Percentiles rank a stretch among this genome's conserved stretches.
Evolutionary conservation across 2,329 filamentous ascomycete genomes (phyloP).

Genomic region (Aaosphaeria arxii): DNA sequence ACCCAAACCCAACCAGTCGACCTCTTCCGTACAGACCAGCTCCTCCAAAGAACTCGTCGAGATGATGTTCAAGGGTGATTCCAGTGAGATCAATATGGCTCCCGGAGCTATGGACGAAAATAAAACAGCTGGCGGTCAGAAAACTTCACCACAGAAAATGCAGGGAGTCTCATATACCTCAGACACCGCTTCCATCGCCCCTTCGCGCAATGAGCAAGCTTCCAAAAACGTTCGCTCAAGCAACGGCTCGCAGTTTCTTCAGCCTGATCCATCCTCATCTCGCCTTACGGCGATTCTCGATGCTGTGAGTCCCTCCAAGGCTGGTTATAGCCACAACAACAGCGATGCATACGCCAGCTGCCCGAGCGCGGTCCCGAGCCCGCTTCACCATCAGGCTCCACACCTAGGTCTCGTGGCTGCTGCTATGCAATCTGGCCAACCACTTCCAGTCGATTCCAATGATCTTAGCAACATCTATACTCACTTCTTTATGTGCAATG

Average conservation of each 20-base stretch:
- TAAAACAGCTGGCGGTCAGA: too few species aligned
- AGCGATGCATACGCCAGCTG: constrained; percentile 16
- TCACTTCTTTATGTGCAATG: constrained; percentile 36
- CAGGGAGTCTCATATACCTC: too few species aligned
- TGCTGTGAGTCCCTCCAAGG: constrained; percentile 12
- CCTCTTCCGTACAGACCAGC: constrained; percentile 2
- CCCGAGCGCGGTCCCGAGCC: constrained; percentile 30
- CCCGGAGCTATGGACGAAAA: constrained; percentile 1
- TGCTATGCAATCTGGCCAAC: neutral
- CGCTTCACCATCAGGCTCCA: constrained; percentile 16
- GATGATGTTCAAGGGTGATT: constrained; percentile 23
- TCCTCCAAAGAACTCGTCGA: constrained; percentile 17
- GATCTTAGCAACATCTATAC: constrained; percentile 9
- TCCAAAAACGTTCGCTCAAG: too few species aligned
- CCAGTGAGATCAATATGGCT: constrained; percentile 16
- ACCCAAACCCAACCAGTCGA: constrained; percentile 4
- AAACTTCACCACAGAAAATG: too few species aligned
- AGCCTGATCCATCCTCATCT: constrained; percentile 20
- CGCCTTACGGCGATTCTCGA: constrained; percentile 28
- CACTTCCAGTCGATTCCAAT: neutral
- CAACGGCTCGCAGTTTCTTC: constrained; percentile 1
- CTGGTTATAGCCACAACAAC: constrained; percentile 7
- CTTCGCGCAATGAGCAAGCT: too few species aligned
- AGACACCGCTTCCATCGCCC: too few species aligned
- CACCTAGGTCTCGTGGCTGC: neutral